phyloP scores from a whole-genome alignment of 306 rosid species.

The Gynostemma pentaphyllum region DNA sequence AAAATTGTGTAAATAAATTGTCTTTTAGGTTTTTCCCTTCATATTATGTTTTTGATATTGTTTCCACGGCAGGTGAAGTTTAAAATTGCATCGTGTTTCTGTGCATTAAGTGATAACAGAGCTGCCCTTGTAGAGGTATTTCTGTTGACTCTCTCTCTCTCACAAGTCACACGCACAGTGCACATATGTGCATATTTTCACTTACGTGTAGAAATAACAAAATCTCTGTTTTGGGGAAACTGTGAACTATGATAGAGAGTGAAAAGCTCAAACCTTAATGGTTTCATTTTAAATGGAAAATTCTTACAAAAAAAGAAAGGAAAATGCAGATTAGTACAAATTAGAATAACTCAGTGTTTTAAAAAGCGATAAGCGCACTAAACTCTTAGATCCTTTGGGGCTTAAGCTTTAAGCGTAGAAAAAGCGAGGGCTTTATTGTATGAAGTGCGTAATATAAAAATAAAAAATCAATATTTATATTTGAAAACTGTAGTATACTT shows the following conservation, averaged over 20 bases:
- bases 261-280: too few species aligned
- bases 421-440: too few species aligned
- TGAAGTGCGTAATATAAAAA: too few species aligned
- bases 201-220: neutral
- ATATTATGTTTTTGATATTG: neutral
- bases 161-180: too few species aligned
- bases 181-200: neutral
- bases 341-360: too few species aligned
- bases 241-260: neutral
- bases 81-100: constrained; percentile 81
- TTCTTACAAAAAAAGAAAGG: too few species aligned
- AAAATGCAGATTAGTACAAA: too few species aligned
- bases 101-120: constrained; percentile 57
- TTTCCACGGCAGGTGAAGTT: constrained; percentile 68
- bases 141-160: constrained; percentile 8
- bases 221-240: neutral
- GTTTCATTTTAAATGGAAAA: neutral
- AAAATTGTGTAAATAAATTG: neutral
- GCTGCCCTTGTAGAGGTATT: constrained; percentile 82
- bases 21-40: neutral
- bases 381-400: too few species aligned
- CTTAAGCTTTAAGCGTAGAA: too few species aligned
- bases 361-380: too few species aligned
- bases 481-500: too few species aligned
- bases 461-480: neutral